Percentiles rank a stretch among this genome's conserved stretches.
Conservation (phyloP, 192 early-diverging fungal genomes). For the Coemansia sp. region DNA sequence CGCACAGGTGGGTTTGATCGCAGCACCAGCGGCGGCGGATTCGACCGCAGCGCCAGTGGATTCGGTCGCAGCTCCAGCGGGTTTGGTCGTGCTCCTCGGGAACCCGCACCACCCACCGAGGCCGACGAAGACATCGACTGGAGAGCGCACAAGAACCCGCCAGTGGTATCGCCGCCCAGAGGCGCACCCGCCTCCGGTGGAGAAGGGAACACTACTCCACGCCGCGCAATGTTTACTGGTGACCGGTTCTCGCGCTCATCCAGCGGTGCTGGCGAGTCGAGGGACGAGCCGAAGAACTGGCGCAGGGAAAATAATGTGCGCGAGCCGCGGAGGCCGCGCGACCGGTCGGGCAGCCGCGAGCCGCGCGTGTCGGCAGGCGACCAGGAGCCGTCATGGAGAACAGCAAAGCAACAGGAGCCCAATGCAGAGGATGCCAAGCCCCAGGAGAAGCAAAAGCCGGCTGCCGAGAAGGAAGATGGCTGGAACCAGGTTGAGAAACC, state of each 20-base stretch:
- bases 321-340: slow-evolving; percentile 8
- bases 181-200: neutral
- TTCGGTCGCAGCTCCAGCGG: slow-evolving; percentile 18
- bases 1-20: slow-evolving; percentile 14
- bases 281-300: slow-evolving; percentile 17
- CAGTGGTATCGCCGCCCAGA: neutral
- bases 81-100: slow-evolving; percentile 14
- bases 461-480: slow-evolving; percentile 12
- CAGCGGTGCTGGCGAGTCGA: slow-evolving; percentile 18
- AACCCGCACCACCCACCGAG: slow-evolving; percentile 28
- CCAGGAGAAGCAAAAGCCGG: neutral
- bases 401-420: neutral
- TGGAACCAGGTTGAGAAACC: slow-evolving; percentile 45
- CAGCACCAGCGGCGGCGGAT: slow-evolving; percentile 6
- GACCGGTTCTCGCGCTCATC: slow-evolving; percentile 37
- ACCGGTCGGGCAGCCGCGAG: slow-evolving; percentile 17
- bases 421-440: neutral
- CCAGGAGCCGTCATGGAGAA: slow-evolving; percentile 32
- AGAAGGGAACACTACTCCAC: neutral
- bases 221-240: slow-evolving; percentile 1
- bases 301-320: slow-evolving; percentile 15
- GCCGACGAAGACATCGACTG: slow-evolving; percentile 34
- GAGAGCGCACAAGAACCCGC: slow-evolving; percentile 35
- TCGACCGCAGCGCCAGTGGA: slow-evolving; percentile 32
- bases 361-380: slow-evolving; percentile 27